Evolutionary conservation across 2,329 filamentous ascomycete genomes (phyloP).

Genomic region (Bipolaris cookei): DNA sequence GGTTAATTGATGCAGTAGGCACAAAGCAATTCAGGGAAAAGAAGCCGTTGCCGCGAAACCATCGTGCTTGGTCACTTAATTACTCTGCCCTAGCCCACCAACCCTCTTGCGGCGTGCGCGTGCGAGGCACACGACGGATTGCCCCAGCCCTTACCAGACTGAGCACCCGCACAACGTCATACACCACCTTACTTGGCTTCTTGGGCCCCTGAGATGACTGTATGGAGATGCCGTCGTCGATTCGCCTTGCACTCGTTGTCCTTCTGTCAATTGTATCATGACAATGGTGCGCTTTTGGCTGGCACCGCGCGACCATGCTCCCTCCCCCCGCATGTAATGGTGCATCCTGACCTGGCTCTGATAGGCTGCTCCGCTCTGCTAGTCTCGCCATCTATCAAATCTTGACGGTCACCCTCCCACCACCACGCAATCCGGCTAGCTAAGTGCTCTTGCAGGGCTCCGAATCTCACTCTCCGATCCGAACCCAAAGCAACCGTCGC

Average conservation of each 20-base stretch:
- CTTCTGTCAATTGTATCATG: constrained; percentile 6
- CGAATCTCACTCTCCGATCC: constrained; percentile 25
- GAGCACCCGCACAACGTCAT: constrained; percentile 40
- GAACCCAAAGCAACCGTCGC: constrained; percentile 6
- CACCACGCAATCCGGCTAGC: constrained; percentile 31
- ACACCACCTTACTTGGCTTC: constrained; percentile 32
- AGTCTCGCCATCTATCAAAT: constrained; percentile 16
- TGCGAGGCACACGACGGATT: constrained; percentile 27
- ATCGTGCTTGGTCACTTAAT: constrained; percentile 1
- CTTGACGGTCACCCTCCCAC: constrained; percentile 25
- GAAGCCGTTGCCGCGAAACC: constrained; percentile 22
- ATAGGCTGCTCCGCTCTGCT: constrained; percentile 27
- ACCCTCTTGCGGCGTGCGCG: constrained; percentile 11
- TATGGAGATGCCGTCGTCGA: constrained; percentile 18
- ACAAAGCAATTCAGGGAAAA: constrained; percentile 19
- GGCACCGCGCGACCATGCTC: constrained; percentile 2
- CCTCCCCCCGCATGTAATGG: constrained; percentile 16
- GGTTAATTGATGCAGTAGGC: constrained; percentile 26
- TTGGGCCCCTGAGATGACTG: constrained; percentile 23
- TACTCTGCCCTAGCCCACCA: neutral
- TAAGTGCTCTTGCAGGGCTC: constrained; percentile 39
- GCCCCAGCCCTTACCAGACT: constrained; percentile 33
- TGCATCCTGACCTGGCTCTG: constrained; percentile 10
- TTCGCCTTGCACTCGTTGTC: constrained; percentile 6
- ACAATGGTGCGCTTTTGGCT: constrained; percentile 10